Conservation (phyloP, 2,329 filamentous ascomycete genomes). For the Penicillium sp. region DNA sequence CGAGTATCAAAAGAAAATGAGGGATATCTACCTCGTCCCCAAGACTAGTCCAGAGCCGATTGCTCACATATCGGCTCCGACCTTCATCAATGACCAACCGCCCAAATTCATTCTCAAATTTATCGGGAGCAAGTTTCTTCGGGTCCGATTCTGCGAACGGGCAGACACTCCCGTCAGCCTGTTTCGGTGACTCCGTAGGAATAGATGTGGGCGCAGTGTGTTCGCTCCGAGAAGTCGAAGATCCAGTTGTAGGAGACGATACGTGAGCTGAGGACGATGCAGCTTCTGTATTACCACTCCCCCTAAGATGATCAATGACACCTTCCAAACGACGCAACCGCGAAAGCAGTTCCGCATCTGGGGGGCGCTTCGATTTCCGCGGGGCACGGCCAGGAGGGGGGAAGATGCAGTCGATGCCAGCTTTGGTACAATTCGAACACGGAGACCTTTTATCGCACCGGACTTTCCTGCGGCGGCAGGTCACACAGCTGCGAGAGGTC, state of each 20-base stretch:
- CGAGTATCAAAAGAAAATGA: neutral
- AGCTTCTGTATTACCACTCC: constrained; percentile 30
- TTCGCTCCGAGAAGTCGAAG: constrained; percentile 7
- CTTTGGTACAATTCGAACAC: constrained; percentile 49
- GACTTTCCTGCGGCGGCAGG: constrained; percentile 49
- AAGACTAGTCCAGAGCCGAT: constrained; percentile 60
- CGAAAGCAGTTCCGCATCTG: constrained; percentile 59
- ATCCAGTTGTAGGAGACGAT: constrained; percentile 3
- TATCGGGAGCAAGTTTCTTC: constrained; percentile 18
- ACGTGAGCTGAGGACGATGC: constrained; percentile 17
- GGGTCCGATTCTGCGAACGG: constrained; percentile 25
- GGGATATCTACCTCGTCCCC: constrained; percentile 53
- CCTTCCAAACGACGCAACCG: constrained; percentile 58
- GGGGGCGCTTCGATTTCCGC: constrained; percentile 56
- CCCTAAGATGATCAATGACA: constrained; percentile 59
- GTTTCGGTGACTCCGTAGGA: neutral
- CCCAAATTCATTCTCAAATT: constrained; percentile 48
- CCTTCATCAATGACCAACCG: constrained; percentile 60
- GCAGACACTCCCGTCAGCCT: constrained; percentile 2
- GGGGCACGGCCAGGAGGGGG: constrained; percentile 61
- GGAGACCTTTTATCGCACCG: constrained; percentile 50
- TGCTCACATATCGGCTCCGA: constrained; percentile 61
- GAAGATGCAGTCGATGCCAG: constrained; percentile 60
- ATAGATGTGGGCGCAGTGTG: neutral
- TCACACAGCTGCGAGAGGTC: constrained; percentile 46